Evolutionary conservation across 768 basidiomycete genomes (phyloP), one percentile per base, ranked within the genome.

Genomic region (Russula sp.): DNA sequence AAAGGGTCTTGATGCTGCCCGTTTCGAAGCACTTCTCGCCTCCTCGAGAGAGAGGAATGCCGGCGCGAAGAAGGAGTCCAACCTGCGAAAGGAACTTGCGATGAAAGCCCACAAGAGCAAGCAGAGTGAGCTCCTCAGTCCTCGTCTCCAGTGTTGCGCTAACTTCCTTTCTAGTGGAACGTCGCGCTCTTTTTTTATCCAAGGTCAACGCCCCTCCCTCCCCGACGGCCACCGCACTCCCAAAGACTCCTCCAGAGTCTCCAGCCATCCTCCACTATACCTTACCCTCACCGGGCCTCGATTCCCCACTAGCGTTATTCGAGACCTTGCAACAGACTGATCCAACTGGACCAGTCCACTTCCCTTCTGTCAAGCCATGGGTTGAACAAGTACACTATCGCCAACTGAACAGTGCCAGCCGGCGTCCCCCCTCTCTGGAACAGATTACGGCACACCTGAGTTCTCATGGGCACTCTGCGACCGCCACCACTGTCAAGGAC

Each of bases 11-110:
- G 80, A 87, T 64, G 78, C 77, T 36, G 82, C 84, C 57, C 79
- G 83, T 30, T 89, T 92, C 72, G 81, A 87, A 68, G 80, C 79
- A 48, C 74, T 90, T 68, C 79, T 92, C 64, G 81, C 79, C 64
- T 79, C 83, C 36, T 82, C 85, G 48, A 81, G 80, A 71, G 84
- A 87, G 67, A 79, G 83, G 69, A 83, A 82, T 70, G 73, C 77
- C 20, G 71, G 72, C 28, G 62, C 79, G 14, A 86, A 81, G 74
- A 81, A 76, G 73, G 74, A 74, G 30, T 77, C 77, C 24, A 83
- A 89, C 75, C 80, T 92, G 57, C 84, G 87, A 68, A 89, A 85
- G 75, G 87, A 91, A 75, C 83, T 89, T 56, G 86, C 87, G 13
- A 74, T 88, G 62, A 89, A 86, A 74, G 81, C 80, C 57, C 89